Conservation (phyloP, 1,284 basidiomycete genomes). For the Crucibulum parvulum region DNA sequence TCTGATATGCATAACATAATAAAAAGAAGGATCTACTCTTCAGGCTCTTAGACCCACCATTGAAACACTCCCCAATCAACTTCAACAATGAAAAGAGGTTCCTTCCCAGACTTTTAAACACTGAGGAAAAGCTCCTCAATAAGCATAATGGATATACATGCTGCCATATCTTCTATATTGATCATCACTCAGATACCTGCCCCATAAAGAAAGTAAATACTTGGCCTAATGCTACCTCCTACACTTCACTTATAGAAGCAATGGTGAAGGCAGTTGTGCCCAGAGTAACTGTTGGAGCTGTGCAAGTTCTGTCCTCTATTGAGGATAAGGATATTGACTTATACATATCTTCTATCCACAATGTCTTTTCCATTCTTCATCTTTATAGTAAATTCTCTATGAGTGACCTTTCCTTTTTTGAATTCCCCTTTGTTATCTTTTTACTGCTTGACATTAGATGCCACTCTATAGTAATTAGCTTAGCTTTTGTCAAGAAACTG, state of each 20-base stretch:
- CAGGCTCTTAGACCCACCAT: not conserved
- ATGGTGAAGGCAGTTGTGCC: not conserved
- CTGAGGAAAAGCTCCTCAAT: not conserved
- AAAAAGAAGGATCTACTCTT: not conserved
- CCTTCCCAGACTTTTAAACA: not conserved
- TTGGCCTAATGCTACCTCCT: slow-evolving; percentile 9
- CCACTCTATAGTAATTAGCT: not conserved
- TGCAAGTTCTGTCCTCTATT: not conserved
- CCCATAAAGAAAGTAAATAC: slow-evolving; percentile 9
- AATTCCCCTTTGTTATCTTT: not conserved
- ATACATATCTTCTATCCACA: not conserved
- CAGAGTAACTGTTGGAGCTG: not conserved
- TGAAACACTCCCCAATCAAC: not conserved
- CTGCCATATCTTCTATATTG: slow-evolving; percentile 13
- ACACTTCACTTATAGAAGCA: not conserved
- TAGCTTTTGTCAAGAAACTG: not conserved
- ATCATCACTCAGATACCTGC: slow-evolving; percentile 11
- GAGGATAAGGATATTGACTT: not conserved
- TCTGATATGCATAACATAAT: not conserved
- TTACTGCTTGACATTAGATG: slow-evolving; percentile 1
- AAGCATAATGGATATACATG: not conserved
- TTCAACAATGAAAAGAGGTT: not conserved
- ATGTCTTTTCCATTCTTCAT: not conserved
- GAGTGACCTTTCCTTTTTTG: not conserved
- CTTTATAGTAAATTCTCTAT: not conserved